These are phyloP conservation scores for Alternaria arborescens DNA, from an alignment of 2,329 filamentous ascomycete genomes.

Conservation along the genomic window DNA sequence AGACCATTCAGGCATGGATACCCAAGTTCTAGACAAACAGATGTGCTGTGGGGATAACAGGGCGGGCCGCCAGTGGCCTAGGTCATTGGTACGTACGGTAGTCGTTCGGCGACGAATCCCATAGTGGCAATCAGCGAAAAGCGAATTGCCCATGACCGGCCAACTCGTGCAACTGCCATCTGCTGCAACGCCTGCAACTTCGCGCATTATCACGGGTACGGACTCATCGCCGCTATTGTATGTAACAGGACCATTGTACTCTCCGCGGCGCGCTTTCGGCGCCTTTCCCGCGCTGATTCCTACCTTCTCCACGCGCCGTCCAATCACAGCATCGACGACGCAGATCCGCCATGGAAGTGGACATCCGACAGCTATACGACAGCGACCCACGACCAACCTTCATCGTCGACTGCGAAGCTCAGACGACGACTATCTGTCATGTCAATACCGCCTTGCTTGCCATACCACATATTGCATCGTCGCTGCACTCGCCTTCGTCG, in stretches of 20 bases:
- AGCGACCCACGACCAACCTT: constrained; percentile 25
- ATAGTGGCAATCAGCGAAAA: constrained; percentile 1
- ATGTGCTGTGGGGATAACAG: neutral
- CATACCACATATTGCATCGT: constrained; percentile 11
- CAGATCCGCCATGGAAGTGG: constrained; percentile 18
- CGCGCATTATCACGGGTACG: neutral
- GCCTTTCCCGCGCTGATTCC: neutral
- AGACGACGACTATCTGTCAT: constrained; percentile 11
- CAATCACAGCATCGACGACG: constrained; percentile 9
- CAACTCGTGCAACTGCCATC: neutral
- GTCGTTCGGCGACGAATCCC: constrained; percentile 9
- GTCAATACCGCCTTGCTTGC: constrained; percentile 20
- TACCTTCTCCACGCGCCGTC: neutral
- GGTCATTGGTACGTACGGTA: constrained; percentile 4
- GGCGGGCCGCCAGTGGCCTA: neutral
- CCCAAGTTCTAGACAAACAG: neutral
- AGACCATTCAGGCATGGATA: neutral
- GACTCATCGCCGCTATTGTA: neutral
- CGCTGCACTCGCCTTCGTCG: constrained; percentile 12
- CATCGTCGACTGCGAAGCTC: constrained; percentile 17
- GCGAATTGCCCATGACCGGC: constrained; percentile 2
- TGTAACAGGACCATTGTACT: neutral
- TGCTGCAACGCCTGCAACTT: constrained; percentile 8
- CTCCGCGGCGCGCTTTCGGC: constrained; percentile 2
- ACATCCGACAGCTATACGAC: constrained; percentile 21